Evolutionary conservation across 2,329 filamentous ascomycete genomes (phyloP), one percentile per base, ranked within the genome.

Genomic region (Arthrobotrys musiformis): DNA sequence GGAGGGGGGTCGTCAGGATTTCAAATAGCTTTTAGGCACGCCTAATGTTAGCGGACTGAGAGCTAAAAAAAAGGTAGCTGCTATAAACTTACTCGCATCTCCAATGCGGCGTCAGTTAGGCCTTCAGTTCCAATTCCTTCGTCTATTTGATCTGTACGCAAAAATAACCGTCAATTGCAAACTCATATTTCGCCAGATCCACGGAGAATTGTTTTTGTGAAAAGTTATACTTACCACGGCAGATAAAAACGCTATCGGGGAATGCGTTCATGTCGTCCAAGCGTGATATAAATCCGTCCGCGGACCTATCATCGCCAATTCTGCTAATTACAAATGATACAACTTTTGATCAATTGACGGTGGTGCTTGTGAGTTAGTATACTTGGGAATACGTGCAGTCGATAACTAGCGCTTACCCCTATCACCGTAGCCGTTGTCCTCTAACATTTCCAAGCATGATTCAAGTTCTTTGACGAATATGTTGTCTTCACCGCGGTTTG

Each of bases 291-390:
- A 56, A 56, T 30, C 28, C 35, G 50, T 56, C 30, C 13, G 50
- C 50, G n/a, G 50, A 56, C 30, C n/a, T 19, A 35, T 35, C 50
- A 6, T 56, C 50, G 9, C 50, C 50, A 2, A 56, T 56, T 22
- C 50, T 56, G 9, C 50, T 56, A 6, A 56, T 35, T 5, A 56
- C 50, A 35, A 56, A 54, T 17, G 50, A 54, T 33, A 54, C 50
- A 35, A 54, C 50, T 54, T 1, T 28, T 15, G n/a, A n/a, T n/a
- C n/a, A n/a, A n/a, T n/a, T n/a, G n/a, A n/a, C n/a, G n/a, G n/a
- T n/a, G n/a, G n/a, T n/a, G n/a, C n/a, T n/a, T n/a, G n/a, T n/a
- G n/a, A n/a, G n/a, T n/a, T n/a, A n/a, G n/a, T n/a, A n/a, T n/a
- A n/a, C n/a, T n/a, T n/a, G n/a, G n/a, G n/a, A n/a, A n/a, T n/a